Conservation (phyloP, 768 basidiomycete species). For the Kwoniella mangroviensis region DNA sequence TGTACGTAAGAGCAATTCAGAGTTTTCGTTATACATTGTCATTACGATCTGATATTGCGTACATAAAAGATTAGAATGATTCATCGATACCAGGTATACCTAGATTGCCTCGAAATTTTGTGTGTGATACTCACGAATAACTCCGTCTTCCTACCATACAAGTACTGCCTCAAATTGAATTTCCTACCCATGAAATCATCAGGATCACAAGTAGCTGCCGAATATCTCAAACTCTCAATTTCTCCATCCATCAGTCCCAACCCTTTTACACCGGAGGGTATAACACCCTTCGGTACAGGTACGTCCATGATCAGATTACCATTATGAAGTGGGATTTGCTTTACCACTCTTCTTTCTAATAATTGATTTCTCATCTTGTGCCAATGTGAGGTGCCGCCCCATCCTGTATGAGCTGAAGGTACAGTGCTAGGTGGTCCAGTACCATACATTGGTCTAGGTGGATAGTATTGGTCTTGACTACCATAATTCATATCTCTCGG, state of each 20-base stretch:
- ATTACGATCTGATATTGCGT: slow-evolving; percentile 44
- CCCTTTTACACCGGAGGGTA: slow-evolving; percentile 61
- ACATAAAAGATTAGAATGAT: no score
- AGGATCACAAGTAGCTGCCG: slow-evolving; percentile 54
- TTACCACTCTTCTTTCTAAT: slow-evolving; percentile 47
- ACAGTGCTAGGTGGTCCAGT: slow-evolving; percentile 13
- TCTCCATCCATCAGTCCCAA: slow-evolving; percentile 52
- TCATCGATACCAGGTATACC: no score
- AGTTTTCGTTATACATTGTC: slow-evolving; percentile 56
- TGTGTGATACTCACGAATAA: slow-evolving; percentile 43
- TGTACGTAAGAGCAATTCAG: slow-evolving; percentile 49
- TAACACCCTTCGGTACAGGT: slow-evolving; percentile 75
- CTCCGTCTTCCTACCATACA: slow-evolving; percentile 63
- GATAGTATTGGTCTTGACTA: slow-evolving; percentile 17
- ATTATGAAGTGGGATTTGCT: slow-evolving; percentile 74
- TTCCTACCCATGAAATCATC: slow-evolving; percentile 64
- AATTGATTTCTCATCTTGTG: slow-evolving; percentile 47
- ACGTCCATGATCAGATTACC: slow-evolving; percentile 87
- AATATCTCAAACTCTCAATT: slow-evolving; percentile 47
- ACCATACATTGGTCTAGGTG: slow-evolving; percentile 31
- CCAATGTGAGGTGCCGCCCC: slow-evolving; percentile 46
- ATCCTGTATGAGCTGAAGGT: background rate
- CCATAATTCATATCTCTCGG: slow-evolving; percentile 3
- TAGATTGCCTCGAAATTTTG: no score
- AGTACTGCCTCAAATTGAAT: slow-evolving; percentile 78